phyloP scores from a whole-genome alignment of 2,329 filamentous ascomycete genomes.

The Claviceps sp. region DNA sequence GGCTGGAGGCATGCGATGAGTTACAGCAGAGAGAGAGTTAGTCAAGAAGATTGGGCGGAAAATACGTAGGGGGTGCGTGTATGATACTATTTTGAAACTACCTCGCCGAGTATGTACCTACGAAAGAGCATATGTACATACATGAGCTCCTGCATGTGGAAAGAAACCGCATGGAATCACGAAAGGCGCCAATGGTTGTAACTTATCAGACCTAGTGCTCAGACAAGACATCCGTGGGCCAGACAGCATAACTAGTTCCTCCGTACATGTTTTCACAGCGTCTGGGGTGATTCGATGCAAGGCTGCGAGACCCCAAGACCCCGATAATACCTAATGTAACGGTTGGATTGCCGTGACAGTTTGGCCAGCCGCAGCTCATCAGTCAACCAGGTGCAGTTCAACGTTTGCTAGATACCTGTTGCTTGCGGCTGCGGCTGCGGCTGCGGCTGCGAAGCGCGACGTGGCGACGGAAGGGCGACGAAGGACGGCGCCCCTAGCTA shows the following conservation, averaged over 20 bases:
- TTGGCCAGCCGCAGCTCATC: neutral
- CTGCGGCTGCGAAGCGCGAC: neutral
- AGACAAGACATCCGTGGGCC: neutral
- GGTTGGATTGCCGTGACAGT: neutral
- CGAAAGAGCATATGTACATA: too few species aligned
- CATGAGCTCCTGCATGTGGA: too few species aligned
- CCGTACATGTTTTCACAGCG: neutral
- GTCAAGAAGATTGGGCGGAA: too few species aligned
- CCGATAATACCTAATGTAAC: neutral
- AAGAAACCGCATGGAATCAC: too few species aligned
- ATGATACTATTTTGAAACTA: too few species aligned
- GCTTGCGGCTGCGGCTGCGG: neutral
- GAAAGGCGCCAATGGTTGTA: too few species aligned
- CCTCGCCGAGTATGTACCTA: too few species aligned
- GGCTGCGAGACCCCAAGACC: neutral
- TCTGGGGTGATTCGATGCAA: neutral
- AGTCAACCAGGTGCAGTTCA: neutral
- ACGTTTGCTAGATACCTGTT: neutral
- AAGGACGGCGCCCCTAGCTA: neutral
- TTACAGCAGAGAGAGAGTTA: too few species aligned
- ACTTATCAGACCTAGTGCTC: too few species aligned
- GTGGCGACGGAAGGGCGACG: constrained; percentile 3
- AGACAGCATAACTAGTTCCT: neutral
- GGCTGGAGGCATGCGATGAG: too few species aligned
- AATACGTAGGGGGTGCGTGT: too few species aligned